Evolutionary conservation across 1,139 yeast genomes (phyloP), one percentile per base, ranked within the genome.

Genomic region (Nakaseomyces bracarensis): DNA sequence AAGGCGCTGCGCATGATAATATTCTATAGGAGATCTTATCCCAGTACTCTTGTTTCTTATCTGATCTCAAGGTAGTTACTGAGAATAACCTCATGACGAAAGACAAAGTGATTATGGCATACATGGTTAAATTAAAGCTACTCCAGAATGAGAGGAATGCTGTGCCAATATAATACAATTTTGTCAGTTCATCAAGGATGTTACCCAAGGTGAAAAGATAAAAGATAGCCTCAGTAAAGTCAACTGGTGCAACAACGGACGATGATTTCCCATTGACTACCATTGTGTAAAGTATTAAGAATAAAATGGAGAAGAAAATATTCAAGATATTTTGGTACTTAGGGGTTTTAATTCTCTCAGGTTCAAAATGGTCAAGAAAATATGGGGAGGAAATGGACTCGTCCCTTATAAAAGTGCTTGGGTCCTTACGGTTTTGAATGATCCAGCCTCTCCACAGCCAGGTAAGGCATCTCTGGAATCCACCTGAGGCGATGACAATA

Each of bases 381-480:
- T 72, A 67, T 4, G 77, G 69, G 21, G 80, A 75, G 1, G 78
- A 70, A 15, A 77, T 74, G 2, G 77, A 78, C 44, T 71, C 71
- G 60, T 81, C 84, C 47, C 79, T 57, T 27, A 77, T 79, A 53
- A 82, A 86, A 16, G 77, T 73, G 27, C 76, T 73, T 8, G 93
- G 86, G 55, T 83, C 84, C 14, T 60, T 62, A n/a, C 77, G 74
- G 30, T 82, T 74, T 62, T 85, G 95, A 36, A 82, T 71, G 47
- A 86, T 82, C 95, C 95, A 85, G 16, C 96, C 96, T 46, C 89
- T 68, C 96, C 96, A 86, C 42, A 86, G 64, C 95, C 95, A 86
- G 52, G 80, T 79, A 56, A 84, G 74, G 65, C 95, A 84, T 45
- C 95, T 67, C 61, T 86, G 95, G 60, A 77, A 86, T 0, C 95